Conservation (phyloP, 2,329 filamentous ascomycete genomes). For the Pestalotiopsis sp. region DNA sequence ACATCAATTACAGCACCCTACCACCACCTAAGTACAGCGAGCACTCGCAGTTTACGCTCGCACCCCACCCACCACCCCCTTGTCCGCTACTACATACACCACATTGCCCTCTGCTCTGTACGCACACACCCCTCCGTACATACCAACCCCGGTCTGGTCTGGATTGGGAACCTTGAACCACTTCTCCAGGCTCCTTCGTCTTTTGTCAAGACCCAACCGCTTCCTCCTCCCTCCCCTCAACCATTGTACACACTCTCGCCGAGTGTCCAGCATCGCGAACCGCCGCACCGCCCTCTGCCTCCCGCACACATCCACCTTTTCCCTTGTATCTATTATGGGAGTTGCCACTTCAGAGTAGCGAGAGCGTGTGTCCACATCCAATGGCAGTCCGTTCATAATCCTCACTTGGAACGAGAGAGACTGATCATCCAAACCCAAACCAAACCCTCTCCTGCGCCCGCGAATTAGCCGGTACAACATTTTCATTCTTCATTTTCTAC, state of each 20-base stretch:
- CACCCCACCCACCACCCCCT: background rate
- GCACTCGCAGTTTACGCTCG: background rate
- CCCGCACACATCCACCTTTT: constrained; percentile 17
- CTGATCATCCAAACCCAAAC: constrained; percentile 1
- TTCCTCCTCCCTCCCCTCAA: constrained; percentile 18
- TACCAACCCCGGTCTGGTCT: constrained; percentile 9
- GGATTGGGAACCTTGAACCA: constrained; percentile 14
- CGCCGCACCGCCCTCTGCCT: constrained; percentile 18
- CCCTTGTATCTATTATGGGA: constrained; percentile 18
- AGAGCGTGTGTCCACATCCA: constrained; percentile 18
- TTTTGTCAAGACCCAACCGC: constrained; percentile 21
- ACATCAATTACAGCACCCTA: no score
- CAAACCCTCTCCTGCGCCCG: constrained; percentile 17
- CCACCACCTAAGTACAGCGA: background rate
- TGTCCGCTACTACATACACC: background rate
- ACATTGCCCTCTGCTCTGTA: background rate
- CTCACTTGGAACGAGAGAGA: constrained; percentile 18
- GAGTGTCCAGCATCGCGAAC: constrained; percentile 24
- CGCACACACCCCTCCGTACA: constrained; percentile 3
- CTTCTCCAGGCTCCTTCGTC: constrained; percentile 14
- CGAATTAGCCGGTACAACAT: constrained; percentile 20
- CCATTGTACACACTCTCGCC: constrained; percentile 20
- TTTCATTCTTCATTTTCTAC: constrained; percentile 13
- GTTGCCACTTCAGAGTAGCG: constrained; percentile 16
- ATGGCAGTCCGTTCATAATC: constrained; percentile 27